A percentile compares a stretch with the other conserved stretches of the same genome.
phyloP scores from a whole-genome alignment of 352 stramenopile genomes.

The Globisporangium barbulae region DNA sequence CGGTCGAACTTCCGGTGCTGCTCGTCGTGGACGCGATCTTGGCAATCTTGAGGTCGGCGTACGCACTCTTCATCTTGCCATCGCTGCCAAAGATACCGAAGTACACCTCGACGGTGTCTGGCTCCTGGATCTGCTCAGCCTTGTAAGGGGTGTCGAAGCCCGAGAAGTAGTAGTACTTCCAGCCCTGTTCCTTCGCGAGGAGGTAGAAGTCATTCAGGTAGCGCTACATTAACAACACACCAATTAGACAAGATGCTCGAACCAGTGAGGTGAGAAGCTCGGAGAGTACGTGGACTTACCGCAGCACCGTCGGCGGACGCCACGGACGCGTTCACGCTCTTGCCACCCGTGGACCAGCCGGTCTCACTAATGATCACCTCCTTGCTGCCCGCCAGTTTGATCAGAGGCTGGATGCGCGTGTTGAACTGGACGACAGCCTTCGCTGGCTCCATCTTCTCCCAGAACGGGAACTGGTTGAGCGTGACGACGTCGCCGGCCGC shows the following conservation, averaged over 20 bases:
- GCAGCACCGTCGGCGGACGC: slow-evolving; percentile 52
- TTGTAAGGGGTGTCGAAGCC: slow-evolving; percentile 85
- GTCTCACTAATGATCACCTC: slow-evolving; percentile 83
- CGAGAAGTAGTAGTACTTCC: slow-evolving; percentile 89
- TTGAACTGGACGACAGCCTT: slow-evolving; percentile 72
- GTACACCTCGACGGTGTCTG: slow-evolving; percentile 59
- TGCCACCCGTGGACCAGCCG: slow-evolving; percentile 67
- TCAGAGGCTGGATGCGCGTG: slow-evolving; percentile 61
- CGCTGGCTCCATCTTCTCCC: slow-evolving; percentile 57
- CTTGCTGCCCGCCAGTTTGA: slow-evolving; percentile 61
- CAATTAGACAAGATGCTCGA: slow-evolving; percentile 3
- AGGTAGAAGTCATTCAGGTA: slow-evolving; percentile 82
- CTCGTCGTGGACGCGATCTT: slow-evolving; percentile 24
- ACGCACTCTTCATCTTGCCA: slow-evolving; percentile 64
- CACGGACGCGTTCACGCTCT: slow-evolving; percentile 56
- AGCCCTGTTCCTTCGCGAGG: slow-evolving; percentile 54
- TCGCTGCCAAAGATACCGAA: slow-evolving; percentile 74
- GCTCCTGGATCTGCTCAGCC: slow-evolving; percentile 44
- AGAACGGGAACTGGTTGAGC: slow-evolving; percentile 86
- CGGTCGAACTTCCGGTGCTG: slow-evolving; percentile 18
- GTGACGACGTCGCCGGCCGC: slow-evolving; percentile 74
- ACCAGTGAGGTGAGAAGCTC: neutral
- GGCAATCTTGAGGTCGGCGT: slow-evolving; percentile 54
- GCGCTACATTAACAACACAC: slow-evolving; percentile 17
- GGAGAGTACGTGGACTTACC: slow-evolving; percentile 22